A percentile compares a stretch with the other conserved stretches of the same genome.
Conservation (phyloP, 2,329 filamentous ascomycete genomes). For the Thelonectria discophora region DNA sequence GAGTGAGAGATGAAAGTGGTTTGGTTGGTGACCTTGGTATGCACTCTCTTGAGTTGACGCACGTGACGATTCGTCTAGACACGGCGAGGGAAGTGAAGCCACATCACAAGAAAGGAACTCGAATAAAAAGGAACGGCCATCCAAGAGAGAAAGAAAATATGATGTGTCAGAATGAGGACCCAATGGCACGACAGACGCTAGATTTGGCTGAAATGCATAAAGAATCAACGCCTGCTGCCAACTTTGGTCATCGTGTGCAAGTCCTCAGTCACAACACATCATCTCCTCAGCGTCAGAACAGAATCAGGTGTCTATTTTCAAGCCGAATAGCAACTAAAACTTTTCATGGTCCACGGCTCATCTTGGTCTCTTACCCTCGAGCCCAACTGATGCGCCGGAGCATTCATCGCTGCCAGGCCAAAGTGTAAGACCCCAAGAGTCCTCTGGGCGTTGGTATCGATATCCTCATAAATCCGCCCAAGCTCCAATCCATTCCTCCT, state of each 20-base stretch:
- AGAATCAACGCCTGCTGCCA: too few relatives aligned
- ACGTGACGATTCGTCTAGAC: constrained; percentile 22
- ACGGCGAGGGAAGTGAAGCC: too few relatives aligned
- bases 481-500: constrained; percentile 23
- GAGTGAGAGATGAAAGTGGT: neutral
- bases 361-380: constrained; percentile 21
- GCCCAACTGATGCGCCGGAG: constrained; percentile 13
- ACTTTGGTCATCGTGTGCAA: too few relatives aligned
- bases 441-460: constrained; percentile 21
- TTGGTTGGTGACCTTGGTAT: neutral
- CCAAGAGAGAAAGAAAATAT: neutral
- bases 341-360: constrained; percentile 34
- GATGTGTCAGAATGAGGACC: too few relatives aligned
- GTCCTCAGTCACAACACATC: constrained; percentile 1
- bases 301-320: constrained; percentile 34
- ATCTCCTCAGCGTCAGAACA: constrained; percentile 2
- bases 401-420: neutral
- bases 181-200: too few relatives aligned
- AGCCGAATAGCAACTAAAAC: constrained; percentile 37
- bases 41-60: neutral
- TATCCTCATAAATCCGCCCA: constrained; percentile 20
- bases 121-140: too few relatives aligned
- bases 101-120: too few relatives aligned
- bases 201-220: too few relatives aligned
- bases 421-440: constrained; percentile 10